Percentiles rank a stretch among this genome's conserved stretches.
Conservation (phyloP, 2,329 filamentous ascomycete species). For the Scedosporium minutisporum region DNA sequence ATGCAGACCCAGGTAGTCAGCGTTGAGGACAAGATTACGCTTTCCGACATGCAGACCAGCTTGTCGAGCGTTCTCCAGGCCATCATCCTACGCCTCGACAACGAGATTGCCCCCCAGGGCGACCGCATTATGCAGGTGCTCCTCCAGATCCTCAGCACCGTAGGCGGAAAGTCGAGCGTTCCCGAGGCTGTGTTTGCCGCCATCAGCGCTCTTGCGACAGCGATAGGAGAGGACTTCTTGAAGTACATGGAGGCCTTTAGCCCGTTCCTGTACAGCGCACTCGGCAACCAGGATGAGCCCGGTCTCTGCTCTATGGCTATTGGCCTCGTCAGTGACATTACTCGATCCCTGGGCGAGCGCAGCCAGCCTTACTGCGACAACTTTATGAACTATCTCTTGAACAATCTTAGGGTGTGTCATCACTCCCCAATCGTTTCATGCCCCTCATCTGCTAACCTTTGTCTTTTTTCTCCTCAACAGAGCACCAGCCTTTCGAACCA, state of each 20-base stretch:
- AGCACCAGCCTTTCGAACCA: conserved; percentile 84
- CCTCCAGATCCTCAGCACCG: conserved; percentile 67
- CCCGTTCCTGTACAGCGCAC: conserved; percentile 85
- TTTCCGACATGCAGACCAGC: conserved; percentile 97
- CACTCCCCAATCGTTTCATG: conserved; percentile 6
- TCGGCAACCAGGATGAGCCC: conserved; percentile 92
- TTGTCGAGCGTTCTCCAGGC: conserved; percentile 83
- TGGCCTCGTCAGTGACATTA: conserved; percentile 92
- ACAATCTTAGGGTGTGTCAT: conserved; percentile 64
- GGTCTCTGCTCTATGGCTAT: conserved; percentile 94
- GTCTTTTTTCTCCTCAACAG: conserved; percentile 26
- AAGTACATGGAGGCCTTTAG: conserved; percentile 97
- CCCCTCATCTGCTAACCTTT: not conserved
- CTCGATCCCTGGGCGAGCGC: conserved; percentile 78
- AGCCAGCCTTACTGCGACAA: conserved; percentile 92
- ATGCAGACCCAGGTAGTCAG: conserved; percentile 92
- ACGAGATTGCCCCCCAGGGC: conserved; percentile 80
- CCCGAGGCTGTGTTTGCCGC: conserved; percentile 90
- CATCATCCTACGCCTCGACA: conserved; percentile 84
- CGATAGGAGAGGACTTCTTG: conserved; percentile 83
- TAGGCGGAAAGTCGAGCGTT: conserved; percentile 81
- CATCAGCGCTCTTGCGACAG: conserved; percentile 83
- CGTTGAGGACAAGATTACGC: conserved; percentile 87
- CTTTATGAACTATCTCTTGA: conserved; percentile 96
- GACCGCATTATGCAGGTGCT: conserved; percentile 90